Base-by-base conservation (phyloP, 1,284 basidiomycete species). In the Trametes hirsuta region DNA sequence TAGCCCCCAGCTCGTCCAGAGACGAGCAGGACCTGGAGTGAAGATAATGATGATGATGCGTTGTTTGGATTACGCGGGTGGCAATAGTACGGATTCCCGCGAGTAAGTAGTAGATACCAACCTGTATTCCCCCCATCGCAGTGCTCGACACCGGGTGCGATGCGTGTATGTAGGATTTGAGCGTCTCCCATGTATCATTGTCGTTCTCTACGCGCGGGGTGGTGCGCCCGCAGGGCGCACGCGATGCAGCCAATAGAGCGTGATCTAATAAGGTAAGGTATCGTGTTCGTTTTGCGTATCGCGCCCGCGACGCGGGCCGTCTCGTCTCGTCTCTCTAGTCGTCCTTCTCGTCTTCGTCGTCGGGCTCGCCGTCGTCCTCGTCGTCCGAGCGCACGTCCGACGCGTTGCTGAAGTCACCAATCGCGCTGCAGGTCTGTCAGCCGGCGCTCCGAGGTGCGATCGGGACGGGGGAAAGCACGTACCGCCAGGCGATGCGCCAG, bases 301-400 rank as follows among this genome's bases (percentile, higher is more conserved):
- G 8, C 30, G 30, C 30, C 30, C 30, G 30, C 45, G 30, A 8
- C 30, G 46, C 46, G 47, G 30, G 18, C 21, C 14, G 10, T 30
- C 8, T 48, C 53, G 44, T 37, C 6, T 34, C 44, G 18, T 3
- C 12, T 15, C 40, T 24, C 52, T 50, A 73, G 22, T 78, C 74
- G 41, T 80, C 74, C 61, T 74, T 79, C 53, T 66, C 67, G 37
- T 68, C 65, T 24, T 66, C 70, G n/a, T 73, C 61, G 12, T 81
- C 76, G 12, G 59, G 61, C 3, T 80, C 79, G 35, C 74, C 84
- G 18, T 81, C 83, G 58, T 80, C 87, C 67, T 91, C 89, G 64
- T 90, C 87, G 58, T 91, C 89, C 3, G 89, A 91, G 53, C 89
- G 81, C 0, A 79, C 82, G 64, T 77, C 76, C 11, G 64, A 81